These are phyloP conservation scores for Globisporangium emineosum DNA, from an alignment of 352 stramenopile species.

Conservation along the genomic window DNA sequence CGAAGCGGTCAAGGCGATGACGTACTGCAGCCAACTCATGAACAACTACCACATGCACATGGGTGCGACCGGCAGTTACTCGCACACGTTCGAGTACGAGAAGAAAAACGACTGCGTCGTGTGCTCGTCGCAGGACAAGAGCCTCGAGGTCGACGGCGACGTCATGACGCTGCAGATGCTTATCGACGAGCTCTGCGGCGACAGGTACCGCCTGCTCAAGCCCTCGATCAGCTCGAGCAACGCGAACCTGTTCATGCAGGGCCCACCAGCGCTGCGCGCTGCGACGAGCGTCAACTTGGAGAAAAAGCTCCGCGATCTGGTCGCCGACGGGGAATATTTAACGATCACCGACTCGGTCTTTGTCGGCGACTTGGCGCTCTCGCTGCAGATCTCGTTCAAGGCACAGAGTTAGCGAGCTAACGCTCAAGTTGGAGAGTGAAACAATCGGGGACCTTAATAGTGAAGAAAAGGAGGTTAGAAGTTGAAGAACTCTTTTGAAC, in stretches of 20 bases:
- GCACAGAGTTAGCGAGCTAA: background rate
- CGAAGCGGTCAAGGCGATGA: constrained; percentile 96
- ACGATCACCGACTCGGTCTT: constrained; percentile 95
- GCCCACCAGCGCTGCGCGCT: constrained; percentile 73
- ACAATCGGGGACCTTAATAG: background rate
- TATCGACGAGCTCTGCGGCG: constrained; percentile 60
- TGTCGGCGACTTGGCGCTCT: constrained; percentile 71
- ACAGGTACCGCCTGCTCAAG: constrained; percentile 62
- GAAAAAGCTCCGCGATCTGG: constrained; percentile 87
- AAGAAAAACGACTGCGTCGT: constrained; percentile 88
- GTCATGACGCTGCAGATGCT: constrained; percentile 53
- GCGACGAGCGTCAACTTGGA: constrained; percentile 91
- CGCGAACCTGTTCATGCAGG: constrained; percentile 81
- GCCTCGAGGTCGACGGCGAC: constrained; percentile 45
- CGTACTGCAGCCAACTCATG: constrained; percentile 94
- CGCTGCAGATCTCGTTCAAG: constrained; percentile 57
- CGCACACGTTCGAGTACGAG: constrained; percentile 96
- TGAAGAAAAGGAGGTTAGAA: background rate
- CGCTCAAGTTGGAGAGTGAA: background rate
- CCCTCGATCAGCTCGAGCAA: constrained; percentile 66
- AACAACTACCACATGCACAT: constrained; percentile 99
- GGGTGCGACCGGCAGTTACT: constrained; percentile 93
- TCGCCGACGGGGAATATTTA: constrained; percentile 87
- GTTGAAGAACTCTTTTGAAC: background rate
- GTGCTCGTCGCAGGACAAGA: constrained; percentile 76